These are phyloP conservation scores for Mycena vulgaris DNA, from an alignment of 768 basidiomycete genomes.

Conservation along the genomic window DNA sequence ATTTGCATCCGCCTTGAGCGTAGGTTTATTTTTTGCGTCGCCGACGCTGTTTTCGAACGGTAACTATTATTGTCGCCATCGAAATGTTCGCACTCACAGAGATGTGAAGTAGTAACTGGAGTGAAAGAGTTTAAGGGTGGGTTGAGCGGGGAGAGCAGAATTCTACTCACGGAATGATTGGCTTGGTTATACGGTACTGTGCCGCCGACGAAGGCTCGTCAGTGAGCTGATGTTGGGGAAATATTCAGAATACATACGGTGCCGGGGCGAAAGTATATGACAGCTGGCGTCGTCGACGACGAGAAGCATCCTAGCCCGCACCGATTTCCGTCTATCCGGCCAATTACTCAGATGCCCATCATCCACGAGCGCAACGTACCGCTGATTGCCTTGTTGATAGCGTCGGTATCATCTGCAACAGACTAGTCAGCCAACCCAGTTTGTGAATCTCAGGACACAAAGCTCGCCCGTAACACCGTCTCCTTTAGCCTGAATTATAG, in stretches of 20 bases:
- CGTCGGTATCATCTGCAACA: slow-evolving; percentile 19
- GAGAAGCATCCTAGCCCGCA: slow-evolving; percentile 23
- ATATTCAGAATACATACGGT: not conserved
- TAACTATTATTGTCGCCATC: not conserved
- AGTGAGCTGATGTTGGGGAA: not conserved
- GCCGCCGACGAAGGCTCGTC: not conserved
- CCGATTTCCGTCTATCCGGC: not conserved
- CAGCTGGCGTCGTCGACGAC: slow-evolving; percentile 26
- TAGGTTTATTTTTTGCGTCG: slow-evolving; percentile 12
- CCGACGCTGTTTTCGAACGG: not conserved
- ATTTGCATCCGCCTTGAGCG: slow-evolving; percentile 41
- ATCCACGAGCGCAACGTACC: not conserved
- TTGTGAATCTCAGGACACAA: not conserved
- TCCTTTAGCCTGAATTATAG: not conserved
- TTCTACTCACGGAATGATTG: slow-evolving; percentile 18
- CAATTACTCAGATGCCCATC: not conserved
- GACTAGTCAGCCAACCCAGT: not conserved
- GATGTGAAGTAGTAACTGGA: slow-evolving; percentile 22
- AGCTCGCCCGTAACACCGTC: slow-evolving; percentile 15
- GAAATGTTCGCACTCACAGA: slow-evolving; percentile 10
- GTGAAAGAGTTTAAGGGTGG: not conserved
- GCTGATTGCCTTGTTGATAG: slow-evolving; percentile 22
- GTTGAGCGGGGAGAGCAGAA: not conserved
- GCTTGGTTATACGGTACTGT: slow-evolving; percentile 20
- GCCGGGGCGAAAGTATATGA: slow-evolving; percentile 27